Conservation (phyloP, 2,329 filamentous ascomycete species). For the Sporothrix schenckii region DNA sequence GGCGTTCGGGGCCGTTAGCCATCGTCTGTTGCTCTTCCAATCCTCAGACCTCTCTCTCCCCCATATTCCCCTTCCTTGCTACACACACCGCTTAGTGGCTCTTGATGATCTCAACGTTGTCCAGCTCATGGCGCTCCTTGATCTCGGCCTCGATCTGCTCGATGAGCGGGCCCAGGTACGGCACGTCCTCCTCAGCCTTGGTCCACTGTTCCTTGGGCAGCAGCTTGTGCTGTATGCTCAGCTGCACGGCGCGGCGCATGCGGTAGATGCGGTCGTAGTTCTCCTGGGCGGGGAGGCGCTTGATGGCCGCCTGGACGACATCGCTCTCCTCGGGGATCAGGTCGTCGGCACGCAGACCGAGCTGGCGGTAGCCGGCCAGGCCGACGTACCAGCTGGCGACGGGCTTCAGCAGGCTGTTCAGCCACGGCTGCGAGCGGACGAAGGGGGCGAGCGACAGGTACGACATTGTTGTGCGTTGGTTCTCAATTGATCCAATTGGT, state of each 20-base stretch:
- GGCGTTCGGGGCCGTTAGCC: not conserved
- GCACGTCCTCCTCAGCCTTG: slow-evolving; percentile 59
- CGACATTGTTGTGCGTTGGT: slow-evolving; percentile 24
- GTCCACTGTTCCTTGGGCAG: slow-evolving; percentile 65
- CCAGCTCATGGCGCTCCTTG: slow-evolving; percentile 57
- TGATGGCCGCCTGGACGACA: slow-evolving; percentile 80
- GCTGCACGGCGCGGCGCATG: slow-evolving; percentile 90
- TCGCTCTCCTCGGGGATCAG: slow-evolving; percentile 92
- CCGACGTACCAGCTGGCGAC: slow-evolving; percentile 86
- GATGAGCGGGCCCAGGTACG: slow-evolving; percentile 59
- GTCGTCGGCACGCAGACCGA: slow-evolving; percentile 72
- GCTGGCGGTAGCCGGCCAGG: slow-evolving; percentile 60
- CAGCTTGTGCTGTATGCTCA: slow-evolving; percentile 65
- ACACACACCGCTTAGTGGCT: slow-evolving; percentile 45
- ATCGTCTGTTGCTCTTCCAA: not conserved
- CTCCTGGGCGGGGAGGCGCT: slow-evolving; percentile 86
- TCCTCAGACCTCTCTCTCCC: not conserved
- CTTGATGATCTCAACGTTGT: slow-evolving; percentile 56
- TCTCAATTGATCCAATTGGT: slow-evolving; percentile 7
- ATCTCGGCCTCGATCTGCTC: slow-evolving; percentile 53
- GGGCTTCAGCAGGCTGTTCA: slow-evolving; percentile 76
- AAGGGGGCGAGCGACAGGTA: slow-evolving; percentile 47
- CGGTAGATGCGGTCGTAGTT: slow-evolving; percentile 97
- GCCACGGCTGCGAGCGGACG: slow-evolving; percentile 83
- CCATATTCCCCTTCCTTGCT: not conserved